Percentiles rank a stretch among this genome's conserved stretches.
Conservation (phyloP, 2,329 filamentous ascomycete species). For the Mariannaea elegans region DNA sequence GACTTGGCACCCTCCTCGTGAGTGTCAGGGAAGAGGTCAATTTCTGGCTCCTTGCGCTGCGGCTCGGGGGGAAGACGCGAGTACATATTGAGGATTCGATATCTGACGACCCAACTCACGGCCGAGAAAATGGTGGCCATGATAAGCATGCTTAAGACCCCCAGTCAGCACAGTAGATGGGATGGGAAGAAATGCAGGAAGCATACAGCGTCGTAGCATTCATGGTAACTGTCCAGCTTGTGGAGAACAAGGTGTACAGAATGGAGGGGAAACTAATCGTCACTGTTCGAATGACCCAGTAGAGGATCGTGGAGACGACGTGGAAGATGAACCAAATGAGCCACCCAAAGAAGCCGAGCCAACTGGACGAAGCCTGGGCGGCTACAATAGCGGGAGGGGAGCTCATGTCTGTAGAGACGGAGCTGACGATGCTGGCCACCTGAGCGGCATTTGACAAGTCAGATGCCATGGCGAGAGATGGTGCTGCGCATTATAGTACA, state of each 20-base stretch:
- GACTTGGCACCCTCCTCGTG: constrained; percentile 91
- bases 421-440: constrained; percentile 45
- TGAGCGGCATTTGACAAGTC: constrained; percentile 50
- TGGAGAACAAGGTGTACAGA: constrained; percentile 89
- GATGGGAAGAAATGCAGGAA: constrained; percentile 12
- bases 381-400: constrained; percentile 45
- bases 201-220: constrained; percentile 93
- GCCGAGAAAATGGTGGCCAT: constrained; percentile 80
- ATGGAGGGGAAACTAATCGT: constrained; percentile 91
- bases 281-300: constrained; percentile 84
- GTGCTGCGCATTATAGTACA: constrained; percentile 43
- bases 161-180: constrained; percentile 22
- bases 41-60: constrained; percentile 92
- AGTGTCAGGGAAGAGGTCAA: constrained; percentile 93
- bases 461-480: constrained; percentile 51
- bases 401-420: constrained; percentile 51
- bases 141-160: constrained; percentile 72
- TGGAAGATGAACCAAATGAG: constrained; percentile 65
- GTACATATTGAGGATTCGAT: constrained; percentile 97
- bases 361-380: constrained; percentile 56
- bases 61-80: constrained; percentile 91
- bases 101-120: constrained; percentile 91
- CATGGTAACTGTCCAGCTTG: constrained; percentile 96
- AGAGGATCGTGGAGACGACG: constrained; percentile 66
- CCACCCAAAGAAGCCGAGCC: constrained; percentile 66